Conservation (phyloP, 176 grass and related monocot genomes). For the Triticum dicoccoides region DNA sequence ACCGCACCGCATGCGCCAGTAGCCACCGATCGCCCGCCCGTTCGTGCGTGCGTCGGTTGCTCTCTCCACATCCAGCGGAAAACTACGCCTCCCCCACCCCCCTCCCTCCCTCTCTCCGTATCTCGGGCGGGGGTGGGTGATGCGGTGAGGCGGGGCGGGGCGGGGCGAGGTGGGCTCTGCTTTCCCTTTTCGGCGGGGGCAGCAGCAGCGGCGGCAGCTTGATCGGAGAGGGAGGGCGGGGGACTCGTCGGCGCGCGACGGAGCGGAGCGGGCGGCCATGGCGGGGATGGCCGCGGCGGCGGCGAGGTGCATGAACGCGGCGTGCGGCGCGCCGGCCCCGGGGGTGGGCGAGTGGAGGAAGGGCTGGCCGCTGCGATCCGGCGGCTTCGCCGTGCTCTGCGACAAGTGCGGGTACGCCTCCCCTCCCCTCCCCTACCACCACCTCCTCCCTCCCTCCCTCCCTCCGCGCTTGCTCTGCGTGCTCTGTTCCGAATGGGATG, state of each 20-base stretch:
- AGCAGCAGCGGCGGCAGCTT: neutral
- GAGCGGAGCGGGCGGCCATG: slow-evolving; percentile 15
- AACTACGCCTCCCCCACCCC: slow-evolving; percentile 41
- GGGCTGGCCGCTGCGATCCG: slow-evolving; percentile 90
- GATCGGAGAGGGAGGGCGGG: neutral
- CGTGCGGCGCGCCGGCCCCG: slow-evolving; percentile 47
- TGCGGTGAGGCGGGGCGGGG: neutral
- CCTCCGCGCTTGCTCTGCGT: neutral
- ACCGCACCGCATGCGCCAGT: slow-evolving; percentile 23
- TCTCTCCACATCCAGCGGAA: slow-evolving; percentile 58
- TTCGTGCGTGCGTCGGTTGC: slow-evolving; percentile 12
- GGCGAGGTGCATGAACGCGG: slow-evolving; percentile 83
- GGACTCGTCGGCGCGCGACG: too few species aligned
- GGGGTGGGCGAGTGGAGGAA: slow-evolving; percentile 76
- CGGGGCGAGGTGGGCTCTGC: neutral
- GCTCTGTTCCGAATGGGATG: neutral
- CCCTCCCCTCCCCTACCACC: neutral
- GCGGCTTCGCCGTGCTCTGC: slow-evolving; percentile 73
- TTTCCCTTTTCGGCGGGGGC: neutral
- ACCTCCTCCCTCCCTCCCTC: neutral
- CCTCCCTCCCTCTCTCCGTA: neutral
- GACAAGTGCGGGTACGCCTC: slow-evolving; percentile 88
- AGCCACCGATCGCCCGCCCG: neutral
- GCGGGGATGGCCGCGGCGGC: neutral
- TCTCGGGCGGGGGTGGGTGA: neutral